A percentile compares a stretch with the other conserved stretches of the same genome.
These are phyloP conservation scores for Cercophora newfieldiana DNA, from an alignment of 495 filamentous ascomycete genomes.

Conservation along the genomic window DNA sequence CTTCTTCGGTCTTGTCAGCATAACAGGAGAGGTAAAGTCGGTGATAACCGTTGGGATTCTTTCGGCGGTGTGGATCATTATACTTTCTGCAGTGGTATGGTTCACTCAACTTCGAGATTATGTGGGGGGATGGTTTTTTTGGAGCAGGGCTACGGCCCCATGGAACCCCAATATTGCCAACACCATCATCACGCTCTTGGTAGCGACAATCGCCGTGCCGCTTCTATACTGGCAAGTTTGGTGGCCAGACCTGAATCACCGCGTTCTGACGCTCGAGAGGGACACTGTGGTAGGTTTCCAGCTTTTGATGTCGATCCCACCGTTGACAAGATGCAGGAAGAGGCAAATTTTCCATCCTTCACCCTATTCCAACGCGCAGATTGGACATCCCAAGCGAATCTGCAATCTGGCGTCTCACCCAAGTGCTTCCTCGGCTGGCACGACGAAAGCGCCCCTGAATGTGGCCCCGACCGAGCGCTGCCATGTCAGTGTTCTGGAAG, in stretches of 20 bases:
- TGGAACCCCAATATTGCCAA: constrained; percentile 11
- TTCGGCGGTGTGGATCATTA: not conserved
- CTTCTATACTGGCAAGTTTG: constrained; percentile 9
- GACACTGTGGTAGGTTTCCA: constrained; percentile 14
- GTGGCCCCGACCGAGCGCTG: not conserved
- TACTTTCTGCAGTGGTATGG: not conserved
- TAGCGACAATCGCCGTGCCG: not conserved
- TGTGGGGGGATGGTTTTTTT: not conserved
- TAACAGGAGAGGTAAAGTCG: too few species aligned
- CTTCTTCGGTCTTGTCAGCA: too few species aligned
- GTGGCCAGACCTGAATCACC: not conserved
- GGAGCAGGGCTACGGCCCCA: not conserved
- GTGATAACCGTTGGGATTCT: not conserved
- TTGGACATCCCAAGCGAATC: constrained; percentile 15
- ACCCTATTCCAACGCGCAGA: constrained; percentile 17
- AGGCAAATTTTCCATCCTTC: constrained; percentile 16
- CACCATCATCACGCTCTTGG: constrained; percentile 15
- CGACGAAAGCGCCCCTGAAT: constrained; percentile 14
- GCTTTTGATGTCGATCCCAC: not conserved
- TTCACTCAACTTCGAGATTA: not conserved
- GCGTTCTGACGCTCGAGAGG: not conserved
- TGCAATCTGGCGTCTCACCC: not conserved
- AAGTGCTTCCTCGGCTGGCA: constrained; percentile 23
- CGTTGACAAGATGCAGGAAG: not conserved
- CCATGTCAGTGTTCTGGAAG: constrained; percentile 9